phyloP scores from a whole-genome alignment of 768 basidiomycete genomes.

The Lyophyllum semitale region DNA sequence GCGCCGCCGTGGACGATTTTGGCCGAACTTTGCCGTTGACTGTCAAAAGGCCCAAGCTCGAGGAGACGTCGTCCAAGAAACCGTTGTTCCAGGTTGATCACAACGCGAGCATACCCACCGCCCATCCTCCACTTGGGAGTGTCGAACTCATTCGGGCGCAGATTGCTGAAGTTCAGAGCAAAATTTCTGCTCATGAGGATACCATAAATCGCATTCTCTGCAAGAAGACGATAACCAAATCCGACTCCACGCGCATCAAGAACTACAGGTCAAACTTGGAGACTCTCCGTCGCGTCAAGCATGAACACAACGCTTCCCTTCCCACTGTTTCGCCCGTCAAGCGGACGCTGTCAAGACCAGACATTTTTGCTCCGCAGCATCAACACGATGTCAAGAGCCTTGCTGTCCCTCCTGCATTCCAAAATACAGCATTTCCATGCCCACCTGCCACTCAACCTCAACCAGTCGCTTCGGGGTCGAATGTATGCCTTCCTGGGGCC shows the following conservation, averaged over 20 bases:
- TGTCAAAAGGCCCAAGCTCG: conserved; percentile 30
- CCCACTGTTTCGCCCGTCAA: conserved; percentile 13
- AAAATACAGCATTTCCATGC: background rate
- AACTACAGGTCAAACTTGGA: conserved; percentile 1
- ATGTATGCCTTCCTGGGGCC: background rate
- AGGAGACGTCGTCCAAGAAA: conserved; percentile 20
- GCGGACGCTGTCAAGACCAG: conserved; percentile 1
- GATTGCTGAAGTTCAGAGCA: conserved; percentile 15
- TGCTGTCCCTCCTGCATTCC: background rate
- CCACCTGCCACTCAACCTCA: background rate
- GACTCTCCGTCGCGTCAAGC: conserved; percentile 12
- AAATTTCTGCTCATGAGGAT: conserved; percentile 12
- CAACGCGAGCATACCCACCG: background rate
- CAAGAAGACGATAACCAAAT: conserved; percentile 16
- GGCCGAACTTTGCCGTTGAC: background rate
- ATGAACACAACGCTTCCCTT: conserved; percentile 12
- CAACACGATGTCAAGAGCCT: background rate
- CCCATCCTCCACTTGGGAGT: background rate
- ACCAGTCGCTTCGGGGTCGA: conserved; percentile 24
- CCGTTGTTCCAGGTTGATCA: conserved; percentile 24
- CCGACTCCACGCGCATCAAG: conserved; percentile 12
- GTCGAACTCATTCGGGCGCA: conserved; percentile 16
- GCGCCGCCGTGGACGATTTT: conserved; percentile 2
- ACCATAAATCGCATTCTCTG: conserved; percentile 7
- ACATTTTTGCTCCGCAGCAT: background rate